Evolutionary conservation across 306 rosid genomes (phyloP), one percentile per base, ranked within the genome.

Genomic region (Mimosa bimucronata): DNA sequence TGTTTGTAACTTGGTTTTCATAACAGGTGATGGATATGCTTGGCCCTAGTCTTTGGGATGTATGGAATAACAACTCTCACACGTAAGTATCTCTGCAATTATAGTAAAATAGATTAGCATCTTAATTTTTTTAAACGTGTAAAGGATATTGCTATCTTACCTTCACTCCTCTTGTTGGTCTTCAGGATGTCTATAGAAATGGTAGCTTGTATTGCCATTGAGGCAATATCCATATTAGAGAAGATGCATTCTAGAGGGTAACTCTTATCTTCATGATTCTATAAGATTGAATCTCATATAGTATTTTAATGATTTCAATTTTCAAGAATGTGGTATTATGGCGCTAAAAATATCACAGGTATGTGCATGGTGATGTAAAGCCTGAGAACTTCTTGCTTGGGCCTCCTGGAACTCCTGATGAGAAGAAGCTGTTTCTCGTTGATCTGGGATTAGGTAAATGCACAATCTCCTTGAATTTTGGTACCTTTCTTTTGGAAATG

Each of bases 151-250:
- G 60, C 25, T 7, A 52, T 52, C 60, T 52, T 52, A 52, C 2
- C 60, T 52, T 52, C 60, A 53, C 26, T 53, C 26, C 60, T n/a
- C 26, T 53, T n/a, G 18, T n/a, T 7, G 25, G 25, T 19, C 23
- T 53, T 53, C 26, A 53, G 95, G 67, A 91, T 91, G 92, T 77
- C 91, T 44, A 79, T 66, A 50, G 95, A 89, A 84, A 91, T 91
- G 95, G 92, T 91, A 79, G 95, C 95, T 1, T 91, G 95, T 78
- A 91, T 91, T 83, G 95, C 95, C 69, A 89, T 91, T 66, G 95
- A 91, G 82, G 92, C 95, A 58, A 82, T 89, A 77, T 91, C 95
- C 77, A 91, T 87, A 79, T 81, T 91, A 86, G 95, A 91, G 82
- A 91, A 91, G 91, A 82, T 89, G 86, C 95, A 91, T 83, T 87